Base-by-base conservation (phyloP, 2,329 filamentous ascomycete genomes). In the Thelonectria blattea region DNA sequence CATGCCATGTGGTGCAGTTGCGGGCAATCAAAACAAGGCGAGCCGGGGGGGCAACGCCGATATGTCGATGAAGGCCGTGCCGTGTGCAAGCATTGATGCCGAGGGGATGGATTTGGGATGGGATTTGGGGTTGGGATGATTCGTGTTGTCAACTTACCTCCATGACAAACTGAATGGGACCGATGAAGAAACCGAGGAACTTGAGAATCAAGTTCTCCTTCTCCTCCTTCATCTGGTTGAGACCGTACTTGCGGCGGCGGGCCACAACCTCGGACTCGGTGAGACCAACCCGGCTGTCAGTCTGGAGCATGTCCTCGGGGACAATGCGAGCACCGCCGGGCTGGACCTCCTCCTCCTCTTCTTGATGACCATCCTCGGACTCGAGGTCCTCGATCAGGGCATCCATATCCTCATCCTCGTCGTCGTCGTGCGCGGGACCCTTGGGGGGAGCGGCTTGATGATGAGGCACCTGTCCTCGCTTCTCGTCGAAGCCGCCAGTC, bases 111-210 rank as follows among this genome's bases (percentile, higher is more conserved):
- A 34, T n/a, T n/a, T n/a, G n/a, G n/a, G n/a, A n/a, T n/a, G n/a
- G n/a, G n/a, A n/a, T 39, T 15, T 32, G 41, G 24, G 27, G 45
- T 37, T 10, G 15, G 24, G 24, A 24, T 39, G 58, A 27, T 49
- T 39, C n/a, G n/a, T n/a, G 37, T 58, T 56, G 37, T 43, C 41
- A 24, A 77, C 86, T 74, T 76, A 89, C 90, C 88, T 94, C 91
- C 92, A 96, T 96, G 75, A 96, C 92, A 78, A 94, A 94, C 76
- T 96, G 92, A 68, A 96, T 94, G 22, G 93, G 93, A 67, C 93
- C 93, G 57, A 95, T 82, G 76, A 96, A 96, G 81, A 91, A 95
- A 70, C 85, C 83, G 72, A 87, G 78, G 78, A 96, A 96, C 82
- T 96, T 95, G 72, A 95, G 83, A 62, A 93, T 78, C 60, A 93